A percentile compares a stretch with the other conserved stretches of the same genome.
phyloP scores from a whole-genome alignment of 139 green algal genomes.

The Chlorella vulgaris region DNA sequence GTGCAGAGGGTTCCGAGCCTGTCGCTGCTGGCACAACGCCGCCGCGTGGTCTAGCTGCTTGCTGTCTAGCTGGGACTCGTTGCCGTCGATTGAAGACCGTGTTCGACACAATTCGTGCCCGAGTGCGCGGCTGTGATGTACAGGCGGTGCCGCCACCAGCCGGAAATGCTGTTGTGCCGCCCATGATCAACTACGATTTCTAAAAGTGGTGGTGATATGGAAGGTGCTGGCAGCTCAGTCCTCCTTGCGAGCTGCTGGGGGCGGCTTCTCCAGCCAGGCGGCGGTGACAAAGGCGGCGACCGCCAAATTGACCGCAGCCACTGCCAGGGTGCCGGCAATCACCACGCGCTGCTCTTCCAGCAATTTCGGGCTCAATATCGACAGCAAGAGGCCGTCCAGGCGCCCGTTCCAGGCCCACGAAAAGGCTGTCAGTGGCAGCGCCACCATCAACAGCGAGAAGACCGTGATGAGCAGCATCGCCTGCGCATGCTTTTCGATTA shows the following conservation, averaged over 20 bases:
- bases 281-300: conserved; percentile 25
- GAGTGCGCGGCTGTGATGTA: too few species aligned
- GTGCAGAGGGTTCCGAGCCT: too few species aligned
- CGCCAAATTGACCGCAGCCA: conserved; percentile 31
- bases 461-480: conserved; percentile 3
- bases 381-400: conserved; percentile 12
- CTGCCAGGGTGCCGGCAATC: conserved; percentile 22
- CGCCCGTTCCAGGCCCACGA: conserved; percentile 6
- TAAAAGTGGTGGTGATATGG: background rate
- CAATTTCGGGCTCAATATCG: background rate
- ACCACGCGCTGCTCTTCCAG: conserved; percentile 23
- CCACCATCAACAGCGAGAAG: conserved; percentile 43
- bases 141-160: too few species aligned
- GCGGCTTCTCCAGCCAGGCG: conserved; percentile 28
- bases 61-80: too few species aligned
- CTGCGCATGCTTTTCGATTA: background rate
- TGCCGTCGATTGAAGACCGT: too few species aligned
- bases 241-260: conserved; percentile 2
- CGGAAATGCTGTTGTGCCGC: too few species aligned
- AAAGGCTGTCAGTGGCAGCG: conserved; percentile 28
- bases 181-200: background rate
- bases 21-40: too few species aligned
- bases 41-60: too few species aligned
- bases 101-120: too few species aligned
- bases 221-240: background rate